Percentiles rank a stretch among this genome's conserved stretches.
Evolutionary conservation across 331 rosid species (phyloP).

Genomic region (Erythrophleum ivorense): DNA sequence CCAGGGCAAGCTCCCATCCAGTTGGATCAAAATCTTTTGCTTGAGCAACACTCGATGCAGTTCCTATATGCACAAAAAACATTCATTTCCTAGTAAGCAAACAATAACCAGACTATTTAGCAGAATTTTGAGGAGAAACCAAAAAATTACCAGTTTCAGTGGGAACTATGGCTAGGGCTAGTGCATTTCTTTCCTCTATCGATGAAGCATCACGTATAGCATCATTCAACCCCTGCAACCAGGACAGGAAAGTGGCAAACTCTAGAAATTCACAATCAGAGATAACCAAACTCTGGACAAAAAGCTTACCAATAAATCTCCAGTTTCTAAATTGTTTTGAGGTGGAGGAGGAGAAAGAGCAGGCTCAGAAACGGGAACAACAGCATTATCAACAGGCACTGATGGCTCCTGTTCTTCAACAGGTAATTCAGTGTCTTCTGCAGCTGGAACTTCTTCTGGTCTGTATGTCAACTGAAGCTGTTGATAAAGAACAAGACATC

Average conservation of each 20-base stretch:
- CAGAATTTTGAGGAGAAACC: constrained; percentile 38
- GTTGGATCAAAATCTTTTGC: constrained; percentile 85
- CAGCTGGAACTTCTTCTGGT: constrained; percentile 71
- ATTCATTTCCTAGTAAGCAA: constrained; percentile 30
- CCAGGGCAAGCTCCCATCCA: constrained; percentile 99
- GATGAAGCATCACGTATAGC: constrained; percentile 62
- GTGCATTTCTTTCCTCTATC: constrained; percentile 90
- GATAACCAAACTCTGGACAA: constrained; percentile 27
- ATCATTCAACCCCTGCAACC: constrained; percentile 79
- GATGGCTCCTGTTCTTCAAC: constrained; percentile 71
- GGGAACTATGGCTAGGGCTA: constrained; percentile 90
- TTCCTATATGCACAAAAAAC: constrained; percentile 41
- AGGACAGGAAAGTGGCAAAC: constrained; percentile 35
- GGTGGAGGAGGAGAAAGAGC: constrained; percentile 58
- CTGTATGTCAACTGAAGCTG: constrained; percentile 96
- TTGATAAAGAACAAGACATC: constrained; percentile 43
- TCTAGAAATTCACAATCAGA: constrained; percentile 6
- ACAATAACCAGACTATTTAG: constrained; percentile 34
- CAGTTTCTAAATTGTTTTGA: constrained; percentile 66
- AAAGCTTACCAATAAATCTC: constrained; percentile 80
- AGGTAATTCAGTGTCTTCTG: constrained; percentile 60
- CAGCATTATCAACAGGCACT: constrained; percentile 51
- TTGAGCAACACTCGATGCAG: constrained; percentile 60
- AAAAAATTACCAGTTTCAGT: constrained; percentile 64
- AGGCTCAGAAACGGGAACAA: constrained; percentile 56